Percentiles rank a stretch among this genome's conserved stretches.
Conservation (phyloP, 441 rosid genomes). For the Euphorbia celastroides region DNA sequence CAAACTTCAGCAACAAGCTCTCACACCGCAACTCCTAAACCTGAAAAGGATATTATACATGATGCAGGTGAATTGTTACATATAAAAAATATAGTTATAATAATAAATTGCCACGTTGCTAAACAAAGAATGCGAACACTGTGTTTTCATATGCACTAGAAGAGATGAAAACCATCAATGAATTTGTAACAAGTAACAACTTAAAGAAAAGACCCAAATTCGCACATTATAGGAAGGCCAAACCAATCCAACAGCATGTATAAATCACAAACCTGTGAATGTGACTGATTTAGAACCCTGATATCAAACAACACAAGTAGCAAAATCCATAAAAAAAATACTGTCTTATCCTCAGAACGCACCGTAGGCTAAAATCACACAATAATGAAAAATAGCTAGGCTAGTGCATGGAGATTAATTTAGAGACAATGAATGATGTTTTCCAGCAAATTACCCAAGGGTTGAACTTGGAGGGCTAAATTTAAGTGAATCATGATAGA, state of each 20-base stretch:
- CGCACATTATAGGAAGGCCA: background rate
- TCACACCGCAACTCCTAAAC: background rate
- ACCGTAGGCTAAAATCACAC: too few relatives aligned
- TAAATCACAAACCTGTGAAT: too few relatives aligned
- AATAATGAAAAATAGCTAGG: too few relatives aligned
- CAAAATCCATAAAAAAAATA: too few relatives aligned
- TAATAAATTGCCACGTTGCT: background rate
- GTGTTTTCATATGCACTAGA: too few relatives aligned
- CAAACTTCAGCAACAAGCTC: background rate
- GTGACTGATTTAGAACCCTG: too few relatives aligned
- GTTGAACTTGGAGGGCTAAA: background rate
- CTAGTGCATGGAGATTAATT: too few relatives aligned
- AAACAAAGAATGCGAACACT: too few relatives aligned
- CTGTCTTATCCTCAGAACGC: too few relatives aligned
- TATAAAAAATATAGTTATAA: background rate
- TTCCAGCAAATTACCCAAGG: too few relatives aligned
- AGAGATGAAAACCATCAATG: background rate
- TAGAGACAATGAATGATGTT: too few relatives aligned
- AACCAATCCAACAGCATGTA: background rate
- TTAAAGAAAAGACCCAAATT: background rate
- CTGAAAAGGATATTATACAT: background rate
- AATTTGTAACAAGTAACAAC: background rate
- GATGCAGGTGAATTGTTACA: background rate
- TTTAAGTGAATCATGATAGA: background rate
- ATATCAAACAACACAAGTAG: too few relatives aligned